Evolutionary conservation across 495 filamentous ascomycete species (phyloP).

Genomic region (Penicillium fimorum): DNA sequence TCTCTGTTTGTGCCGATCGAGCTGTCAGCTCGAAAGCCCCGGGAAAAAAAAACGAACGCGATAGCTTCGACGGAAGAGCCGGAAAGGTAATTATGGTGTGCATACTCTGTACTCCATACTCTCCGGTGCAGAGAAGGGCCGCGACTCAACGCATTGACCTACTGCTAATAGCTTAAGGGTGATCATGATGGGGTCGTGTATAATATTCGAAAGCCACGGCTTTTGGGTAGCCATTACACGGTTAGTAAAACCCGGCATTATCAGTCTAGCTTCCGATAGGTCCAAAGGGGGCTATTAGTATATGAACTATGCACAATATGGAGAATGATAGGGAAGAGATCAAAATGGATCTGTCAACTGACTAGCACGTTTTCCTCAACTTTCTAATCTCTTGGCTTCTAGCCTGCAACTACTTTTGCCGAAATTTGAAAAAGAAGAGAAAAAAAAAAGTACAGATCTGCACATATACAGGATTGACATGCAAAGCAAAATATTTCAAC

Average conservation of each 20-base stretch:
- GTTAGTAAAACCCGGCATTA: background rate
- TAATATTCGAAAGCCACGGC: background rate
- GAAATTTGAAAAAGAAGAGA: slow-evolving; percentile 21
- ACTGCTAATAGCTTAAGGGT: slow-evolving; percentile 19
- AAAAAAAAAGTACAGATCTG: slow-evolving; percentile 24
- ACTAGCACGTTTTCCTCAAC: slow-evolving; percentile 2
- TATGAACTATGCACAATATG: too few species aligned
- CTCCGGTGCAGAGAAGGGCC: slow-evolving; percentile 18
- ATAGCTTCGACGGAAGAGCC: slow-evolving; percentile 21
- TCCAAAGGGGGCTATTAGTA: background rate
- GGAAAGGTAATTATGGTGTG: slow-evolving; percentile 30
- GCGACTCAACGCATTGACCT: slow-evolving; percentile 28
- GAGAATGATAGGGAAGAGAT: slow-evolving; percentile 6
- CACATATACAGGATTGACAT: slow-evolving; percentile 7
- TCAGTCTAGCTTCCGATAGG: slow-evolving; percentile 25
- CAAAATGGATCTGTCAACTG: slow-evolving; percentile 17
- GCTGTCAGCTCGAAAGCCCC: slow-evolving; percentile 23
- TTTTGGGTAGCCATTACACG: slow-evolving; percentile 2
- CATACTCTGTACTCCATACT: slow-evolving; percentile 11
- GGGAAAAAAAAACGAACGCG: slow-evolving; percentile 3
- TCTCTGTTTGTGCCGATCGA: slow-evolving; percentile 7
- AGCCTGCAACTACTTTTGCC: slow-evolving; percentile 14
- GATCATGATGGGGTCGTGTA: slow-evolving; percentile 16
- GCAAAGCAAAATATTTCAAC: slow-evolving; percentile 5
- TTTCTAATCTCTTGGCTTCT: slow-evolving; percentile 1